Conservation (phyloP, 1,284 basidiomycete genomes). For the Puccinia brachypodii region DNA sequence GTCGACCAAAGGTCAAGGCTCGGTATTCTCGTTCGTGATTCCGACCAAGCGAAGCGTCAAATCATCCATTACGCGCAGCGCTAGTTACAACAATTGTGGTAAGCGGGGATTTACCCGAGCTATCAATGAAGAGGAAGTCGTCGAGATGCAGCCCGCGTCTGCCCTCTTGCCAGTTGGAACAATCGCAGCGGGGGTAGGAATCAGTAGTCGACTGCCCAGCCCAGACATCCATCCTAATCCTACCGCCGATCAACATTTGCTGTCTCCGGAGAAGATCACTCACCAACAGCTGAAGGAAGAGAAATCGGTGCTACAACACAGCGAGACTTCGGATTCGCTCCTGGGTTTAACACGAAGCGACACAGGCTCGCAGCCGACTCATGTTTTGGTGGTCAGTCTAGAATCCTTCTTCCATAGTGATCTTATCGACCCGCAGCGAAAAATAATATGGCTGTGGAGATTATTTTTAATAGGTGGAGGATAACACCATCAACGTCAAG, state of each 20-base stretch:
- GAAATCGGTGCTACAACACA: not conserved
- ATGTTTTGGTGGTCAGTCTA: conserved; percentile 29
- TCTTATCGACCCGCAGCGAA: not conserved
- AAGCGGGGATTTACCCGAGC: conserved; percentile 20
- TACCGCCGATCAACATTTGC: not conserved
- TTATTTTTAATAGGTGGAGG: conserved; percentile 25
- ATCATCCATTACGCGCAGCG: not conserved
- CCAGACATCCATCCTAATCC: conserved; percentile 25
- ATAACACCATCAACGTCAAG: conserved; percentile 46
- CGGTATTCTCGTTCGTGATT: conserved; percentile 44
- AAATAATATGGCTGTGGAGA: not conserved
- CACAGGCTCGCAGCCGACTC: not conserved
- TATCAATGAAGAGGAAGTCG: conserved; percentile 20
- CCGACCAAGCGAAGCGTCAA: conserved; percentile 27
- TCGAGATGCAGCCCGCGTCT: conserved; percentile 37
- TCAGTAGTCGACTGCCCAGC: conserved; percentile 18
- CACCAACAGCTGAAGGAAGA: not conserved
- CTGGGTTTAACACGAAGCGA: not conserved
- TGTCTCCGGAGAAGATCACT: not conserved
- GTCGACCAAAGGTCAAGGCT: conserved; percentile 45
- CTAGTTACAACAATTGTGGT: not conserved
- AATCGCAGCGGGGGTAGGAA: conserved; percentile 8
- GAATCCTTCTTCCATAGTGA: not conserved
- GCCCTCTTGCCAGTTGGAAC: conserved; percentile 25
- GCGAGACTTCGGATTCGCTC: not conserved